Evolutionary conservation across 306 rosid species (phyloP).

Genomic region (Arachis stenosperma): DNA sequence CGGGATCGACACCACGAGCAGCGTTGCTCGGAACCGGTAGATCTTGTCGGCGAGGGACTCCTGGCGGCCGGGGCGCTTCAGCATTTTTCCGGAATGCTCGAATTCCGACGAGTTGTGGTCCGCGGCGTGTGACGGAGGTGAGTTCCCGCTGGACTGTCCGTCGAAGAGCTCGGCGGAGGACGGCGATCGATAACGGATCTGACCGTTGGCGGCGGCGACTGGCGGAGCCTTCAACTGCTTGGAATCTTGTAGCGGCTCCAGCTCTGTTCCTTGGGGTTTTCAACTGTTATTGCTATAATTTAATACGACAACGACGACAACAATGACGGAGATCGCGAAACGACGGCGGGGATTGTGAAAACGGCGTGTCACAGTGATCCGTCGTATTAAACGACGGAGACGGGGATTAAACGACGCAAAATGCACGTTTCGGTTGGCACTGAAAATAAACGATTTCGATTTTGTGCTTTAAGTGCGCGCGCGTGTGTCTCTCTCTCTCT

Average conservation of each 20-base stretch:
- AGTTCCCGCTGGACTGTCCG: slow-evolving; percentile 51
- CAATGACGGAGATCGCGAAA: neutral
- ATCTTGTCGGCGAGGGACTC: slow-evolving; percentile 81
- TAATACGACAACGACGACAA: slow-evolving; percentile 34
- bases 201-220: slow-evolving; percentile 72
- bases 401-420: neutral
- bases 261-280: slow-evolving; percentile 51
- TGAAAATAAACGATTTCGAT: neutral
- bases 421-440: slow-evolving; percentile 23
- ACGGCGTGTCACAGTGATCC: slow-evolving; percentile 1
- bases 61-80: slow-evolving; percentile 67
- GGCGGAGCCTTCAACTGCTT: slow-evolving; percentile 75
- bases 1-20: slow-evolving; percentile 71
- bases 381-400: neutral
- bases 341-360: neutral
- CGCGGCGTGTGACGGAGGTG: slow-evolving; percentile 59
- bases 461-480: neutral
- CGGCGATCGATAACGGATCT: slow-evolving; percentile 97
- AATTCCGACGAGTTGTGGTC: slow-evolving; percentile 56
- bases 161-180: slow-evolving; percentile 87
- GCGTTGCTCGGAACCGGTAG: slow-evolving; percentile 69
- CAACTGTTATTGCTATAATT: neutral
- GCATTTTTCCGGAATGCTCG: slow-evolving; percentile 73
- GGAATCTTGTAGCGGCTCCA: slow-evolving; percentile 86
- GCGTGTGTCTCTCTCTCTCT: slow-evolving; percentile 12